Evolutionary conservation across 306 rosid genomes (phyloP).

Genomic region (Abrus precatorius): DNA sequence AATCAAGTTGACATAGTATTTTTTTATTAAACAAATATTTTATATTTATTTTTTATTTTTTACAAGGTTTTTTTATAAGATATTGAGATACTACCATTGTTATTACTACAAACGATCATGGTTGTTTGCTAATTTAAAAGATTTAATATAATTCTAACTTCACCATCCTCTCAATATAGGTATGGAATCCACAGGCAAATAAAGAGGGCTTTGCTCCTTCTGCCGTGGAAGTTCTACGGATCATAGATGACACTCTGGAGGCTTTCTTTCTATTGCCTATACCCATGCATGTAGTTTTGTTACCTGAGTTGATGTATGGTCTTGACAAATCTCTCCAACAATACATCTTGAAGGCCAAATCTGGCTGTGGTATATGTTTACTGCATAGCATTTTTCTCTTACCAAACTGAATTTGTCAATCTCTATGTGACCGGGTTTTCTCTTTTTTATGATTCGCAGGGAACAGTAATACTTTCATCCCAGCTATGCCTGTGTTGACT

Average conservation of each 20-base stretch:
- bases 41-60: not conserved
- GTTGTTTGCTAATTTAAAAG: slow-evolving; percentile 4
- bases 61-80: not conserved
- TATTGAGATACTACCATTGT: slow-evolving; percentile 16
- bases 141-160: slow-evolving; percentile 20
- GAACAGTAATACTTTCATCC: slow-evolving; percentile 66
- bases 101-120: slow-evolving; percentile 3
- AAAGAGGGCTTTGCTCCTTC: slow-evolving; percentile 88
- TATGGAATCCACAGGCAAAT: slow-evolving; percentile 84
- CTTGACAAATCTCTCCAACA: slow-evolving; percentile 88
- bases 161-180: slow-evolving; percentile 51
- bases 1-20: not conserved
- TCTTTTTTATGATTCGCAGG: slow-evolving; percentile 68
- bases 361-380: slow-evolving; percentile 80
- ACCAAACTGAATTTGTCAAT: slow-evolving; percentile 14
- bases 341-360: slow-evolving; percentile 75
- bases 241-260: slow-evolving; percentile 86
- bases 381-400: slow-evolving; percentile 38
- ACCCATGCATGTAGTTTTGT: slow-evolving; percentile 68
- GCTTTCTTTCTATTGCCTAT: slow-evolving; percentile 88
- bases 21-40: not conserved
- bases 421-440: slow-evolving; percentile 39
- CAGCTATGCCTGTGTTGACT: slow-evolving; percentile 85
- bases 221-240: slow-evolving; percentile 78
- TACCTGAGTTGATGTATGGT: slow-evolving; percentile 80